A percentile compares a stretch with the other conserved stretches of the same genome.
These are phyloP conservation scores for Tricholomella constricta DNA, from an alignment of 768 basidiomycete species.

Conservation along the genomic window DNA sequence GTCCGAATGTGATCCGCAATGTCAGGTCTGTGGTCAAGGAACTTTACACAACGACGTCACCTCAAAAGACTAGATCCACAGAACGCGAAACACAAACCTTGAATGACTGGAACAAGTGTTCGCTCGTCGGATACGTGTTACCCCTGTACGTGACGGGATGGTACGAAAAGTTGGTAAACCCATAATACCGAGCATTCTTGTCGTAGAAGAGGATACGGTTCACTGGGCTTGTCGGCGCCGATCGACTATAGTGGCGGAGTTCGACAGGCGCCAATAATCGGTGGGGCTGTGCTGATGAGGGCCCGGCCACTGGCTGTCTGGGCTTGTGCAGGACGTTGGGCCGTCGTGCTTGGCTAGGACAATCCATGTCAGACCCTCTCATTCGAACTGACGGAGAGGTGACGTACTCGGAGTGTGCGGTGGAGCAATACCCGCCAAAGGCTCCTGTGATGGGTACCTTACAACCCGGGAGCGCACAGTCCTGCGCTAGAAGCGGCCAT, in stretches of 20 bases:
- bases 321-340: neutral
- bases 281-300: conserved; percentile 5
- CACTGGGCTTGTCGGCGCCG: conserved; percentile 6
- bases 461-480: conserved; percentile 8
- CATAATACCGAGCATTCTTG: conserved; percentile 62
- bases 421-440: conserved; percentile 12
- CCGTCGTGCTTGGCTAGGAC: neutral
- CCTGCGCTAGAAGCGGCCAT: neutral
- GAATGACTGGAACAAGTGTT: conserved; percentile 76
- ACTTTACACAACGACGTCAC: conserved; percentile 39
- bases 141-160: conserved; percentile 61
- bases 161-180: conserved; percentile 73
- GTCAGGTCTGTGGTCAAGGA: conserved; percentile 54
- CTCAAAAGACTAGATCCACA: neutral
- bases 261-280: neutral
- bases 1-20: conserved; percentile 73
- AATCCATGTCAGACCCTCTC: neutral
- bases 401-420: conserved; percentile 5
- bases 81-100: conserved; percentile 42
- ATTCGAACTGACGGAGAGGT: neutral
- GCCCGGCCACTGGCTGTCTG: neutral
- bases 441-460: conserved; percentile 4
- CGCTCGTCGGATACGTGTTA: conserved; percentile 70
- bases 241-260: conserved; percentile 3
- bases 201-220: conserved; percentile 61